phyloP scores from a whole-genome alignment of 257 asterid species.

The Scutellaria baicalensis region DNA sequence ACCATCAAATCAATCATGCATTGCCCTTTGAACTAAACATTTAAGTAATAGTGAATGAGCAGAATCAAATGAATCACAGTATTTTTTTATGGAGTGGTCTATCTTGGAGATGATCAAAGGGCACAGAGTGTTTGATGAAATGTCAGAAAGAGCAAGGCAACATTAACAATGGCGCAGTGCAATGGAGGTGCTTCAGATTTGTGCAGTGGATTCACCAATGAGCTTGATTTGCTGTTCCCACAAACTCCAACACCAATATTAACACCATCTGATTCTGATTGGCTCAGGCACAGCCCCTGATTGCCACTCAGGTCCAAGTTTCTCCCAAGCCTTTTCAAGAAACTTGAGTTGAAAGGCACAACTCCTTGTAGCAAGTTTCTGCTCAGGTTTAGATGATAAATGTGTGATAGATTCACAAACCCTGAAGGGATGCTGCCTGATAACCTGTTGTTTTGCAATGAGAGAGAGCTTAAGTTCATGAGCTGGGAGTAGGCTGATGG shows the following conservation, averaged over 20 bases:
- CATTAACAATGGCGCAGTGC: constrained; percentile 12
- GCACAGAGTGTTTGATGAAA: constrained; percentile 14
- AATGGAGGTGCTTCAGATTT: constrained; percentile 40
- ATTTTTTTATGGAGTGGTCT: not conserved
- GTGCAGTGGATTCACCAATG: constrained; percentile 32
- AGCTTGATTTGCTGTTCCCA: constrained; percentile 35
- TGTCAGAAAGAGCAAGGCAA: constrained; percentile 17
- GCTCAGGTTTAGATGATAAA: constrained; percentile 78
- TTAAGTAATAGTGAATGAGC: not conserved
- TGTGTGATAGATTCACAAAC: constrained; percentile 40
- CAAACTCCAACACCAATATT: constrained; percentile 43
- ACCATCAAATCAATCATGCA: no score
- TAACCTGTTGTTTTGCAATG: constrained; percentile 61
- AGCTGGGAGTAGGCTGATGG: constrained; percentile 53
- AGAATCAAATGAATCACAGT: not conserved
- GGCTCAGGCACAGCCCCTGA: constrained; percentile 60
- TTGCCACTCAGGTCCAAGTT: constrained; percentile 81
- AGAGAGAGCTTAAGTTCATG: constrained; percentile 48
- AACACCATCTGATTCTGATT: constrained; percentile 19
- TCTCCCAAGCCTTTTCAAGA: constrained; percentile 63
- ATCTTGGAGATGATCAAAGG: constrained; percentile 3
- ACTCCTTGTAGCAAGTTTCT: constrained; percentile 61
- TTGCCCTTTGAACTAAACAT: not conserved
- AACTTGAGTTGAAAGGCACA: constrained; percentile 64
- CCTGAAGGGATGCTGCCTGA: constrained; percentile 58